Evolutionary conservation across 495 filamentous ascomycete species (phyloP).

Genomic region (Lasiosphaeria ovina): DNA sequence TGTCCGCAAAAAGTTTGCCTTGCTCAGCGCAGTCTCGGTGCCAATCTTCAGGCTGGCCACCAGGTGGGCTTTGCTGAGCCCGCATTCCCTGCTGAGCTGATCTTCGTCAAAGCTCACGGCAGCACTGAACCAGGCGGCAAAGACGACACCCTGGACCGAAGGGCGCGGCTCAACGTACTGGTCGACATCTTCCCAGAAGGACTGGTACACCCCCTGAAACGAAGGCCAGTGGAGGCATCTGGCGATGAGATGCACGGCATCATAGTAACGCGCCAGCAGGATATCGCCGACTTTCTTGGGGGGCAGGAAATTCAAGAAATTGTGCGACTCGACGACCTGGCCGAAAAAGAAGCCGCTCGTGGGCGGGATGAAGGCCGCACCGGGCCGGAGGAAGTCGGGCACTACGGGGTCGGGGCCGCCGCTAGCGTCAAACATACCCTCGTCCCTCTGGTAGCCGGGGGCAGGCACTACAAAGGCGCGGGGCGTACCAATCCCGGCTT

Average conservation of each 20-base stretch:
- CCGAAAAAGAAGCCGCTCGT: slow-evolving; percentile 69
- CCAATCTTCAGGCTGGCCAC: slow-evolving; percentile 60
- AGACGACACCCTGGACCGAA: slow-evolving; percentile 65
- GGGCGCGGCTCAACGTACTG: slow-evolving; percentile 54
- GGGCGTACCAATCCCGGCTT: slow-evolving; percentile 23
- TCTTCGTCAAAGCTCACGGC: slow-evolving; percentile 62
- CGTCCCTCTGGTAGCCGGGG: background rate
- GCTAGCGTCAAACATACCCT: slow-evolving; percentile 13
- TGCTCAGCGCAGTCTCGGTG: slow-evolving; percentile 60
- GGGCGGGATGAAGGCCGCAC: slow-evolving; percentile 54
- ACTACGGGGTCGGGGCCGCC: slow-evolving; percentile 17
- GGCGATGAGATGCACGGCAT: slow-evolving; percentile 63
- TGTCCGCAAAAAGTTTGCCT: slow-evolving; percentile 67
- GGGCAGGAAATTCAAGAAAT: slow-evolving; percentile 57
- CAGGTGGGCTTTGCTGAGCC: slow-evolving; percentile 49
- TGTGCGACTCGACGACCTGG: slow-evolving; percentile 42
- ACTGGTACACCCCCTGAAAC: slow-evolving; percentile 59
- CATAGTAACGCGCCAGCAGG: slow-evolving; percentile 63
- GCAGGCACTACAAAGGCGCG: background rate
- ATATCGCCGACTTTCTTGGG: slow-evolving; percentile 47
- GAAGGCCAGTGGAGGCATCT: slow-evolving; percentile 62
- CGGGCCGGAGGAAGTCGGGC: slow-evolving; percentile 50
- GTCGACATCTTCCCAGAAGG: slow-evolving; percentile 61
- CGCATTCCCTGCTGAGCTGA: slow-evolving; percentile 46
- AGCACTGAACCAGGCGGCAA: slow-evolving; percentile 65